Evolutionary conservation across 176 grass and related monocot genomes (phyloP).

Genomic region (Stipa capillata): DNA sequence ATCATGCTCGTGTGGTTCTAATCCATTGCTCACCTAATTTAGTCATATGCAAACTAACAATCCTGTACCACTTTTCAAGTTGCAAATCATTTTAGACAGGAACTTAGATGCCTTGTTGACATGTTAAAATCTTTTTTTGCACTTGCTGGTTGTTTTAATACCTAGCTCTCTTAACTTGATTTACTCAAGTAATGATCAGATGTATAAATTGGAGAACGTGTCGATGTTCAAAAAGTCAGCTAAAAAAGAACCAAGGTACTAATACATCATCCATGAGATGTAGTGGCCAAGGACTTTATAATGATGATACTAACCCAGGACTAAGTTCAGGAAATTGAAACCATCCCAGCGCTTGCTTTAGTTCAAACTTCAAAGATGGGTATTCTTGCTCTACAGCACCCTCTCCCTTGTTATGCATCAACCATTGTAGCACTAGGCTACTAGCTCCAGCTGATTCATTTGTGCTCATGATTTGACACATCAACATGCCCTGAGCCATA

Average conservation of each 20-base stretch:
- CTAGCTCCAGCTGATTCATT: too few relatives aligned
- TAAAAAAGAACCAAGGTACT: too few relatives aligned
- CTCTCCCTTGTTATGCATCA: not conserved
- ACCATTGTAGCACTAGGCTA: not conserved
- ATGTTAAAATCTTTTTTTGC: conserved; percentile 1
- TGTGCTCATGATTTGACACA: too few relatives aligned
- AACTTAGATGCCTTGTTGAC: not conserved
- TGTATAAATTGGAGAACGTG: too few relatives aligned
- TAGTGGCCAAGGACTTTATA: not conserved
- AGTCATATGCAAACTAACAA: not conserved
- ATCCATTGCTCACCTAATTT: not conserved
- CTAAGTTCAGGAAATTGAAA: not conserved
- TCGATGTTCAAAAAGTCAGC: too few relatives aligned
- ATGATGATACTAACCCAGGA: not conserved
- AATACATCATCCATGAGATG: not conserved
- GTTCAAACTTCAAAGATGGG: not conserved
- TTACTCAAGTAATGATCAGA: not conserved
- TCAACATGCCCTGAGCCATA: too few relatives aligned
- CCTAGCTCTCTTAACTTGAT: not conserved
- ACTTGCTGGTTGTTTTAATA: conserved; percentile 1
- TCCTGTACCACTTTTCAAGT: not conserved
- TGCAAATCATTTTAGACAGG: not conserved
- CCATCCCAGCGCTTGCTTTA: not conserved
- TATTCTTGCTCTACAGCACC: not conserved
- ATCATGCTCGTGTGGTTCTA: not conserved